Base-by-base conservation (phyloP, 306 rosid genomes). In the Macrotyloma uniflorum region DNA sequence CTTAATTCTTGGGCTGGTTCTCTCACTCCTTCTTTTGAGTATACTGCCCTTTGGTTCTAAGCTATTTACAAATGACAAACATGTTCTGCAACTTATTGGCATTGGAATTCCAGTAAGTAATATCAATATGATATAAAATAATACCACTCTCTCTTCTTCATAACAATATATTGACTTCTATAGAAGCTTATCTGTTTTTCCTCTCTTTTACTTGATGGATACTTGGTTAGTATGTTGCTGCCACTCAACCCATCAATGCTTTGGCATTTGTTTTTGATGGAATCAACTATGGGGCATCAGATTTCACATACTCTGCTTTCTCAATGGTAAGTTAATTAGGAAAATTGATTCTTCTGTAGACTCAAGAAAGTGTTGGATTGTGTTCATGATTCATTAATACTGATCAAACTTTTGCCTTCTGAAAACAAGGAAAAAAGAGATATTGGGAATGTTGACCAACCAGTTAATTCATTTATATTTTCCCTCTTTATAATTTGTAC, bases 181-280 rank as follows among this genome's bases (percentile, higher is more conserved):
- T 7, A 22, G 12, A 59, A 64, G 46, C 66, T 71, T 49, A 59
- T 47, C 35, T 18, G 7, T 72, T 64, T 53, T 22, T 8, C 35
- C 23, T 3, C 72, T 47, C 42, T 49, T 79, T 10, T 26, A 24
- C 67, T 75, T 54, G 49, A 35, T 76, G 53, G 46, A 30, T 72
- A 86, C 89, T 86, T 77, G 19, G 1, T 35, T 35, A 91, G 96
- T 94, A 87, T 88, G 94, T 94, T 70, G 98, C 97, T 75, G 96
- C 83, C 14, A 94, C 96, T 45, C 97, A 91, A 82, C 98, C 97
- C 75, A 84, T 94, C 51, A 91, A 91, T 75, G 86, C 93, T 42
- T 76, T 91, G 76, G 97, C 98, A 11, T 94, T 91, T 83, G 94
- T 94, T 72, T 94, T 94, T 20, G 96, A 94, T 59, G 98, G 98